Evolutionary conservation across 352 stramenopile genomes (phyloP).

Genomic region (Globisporangium echinulatum): DNA sequence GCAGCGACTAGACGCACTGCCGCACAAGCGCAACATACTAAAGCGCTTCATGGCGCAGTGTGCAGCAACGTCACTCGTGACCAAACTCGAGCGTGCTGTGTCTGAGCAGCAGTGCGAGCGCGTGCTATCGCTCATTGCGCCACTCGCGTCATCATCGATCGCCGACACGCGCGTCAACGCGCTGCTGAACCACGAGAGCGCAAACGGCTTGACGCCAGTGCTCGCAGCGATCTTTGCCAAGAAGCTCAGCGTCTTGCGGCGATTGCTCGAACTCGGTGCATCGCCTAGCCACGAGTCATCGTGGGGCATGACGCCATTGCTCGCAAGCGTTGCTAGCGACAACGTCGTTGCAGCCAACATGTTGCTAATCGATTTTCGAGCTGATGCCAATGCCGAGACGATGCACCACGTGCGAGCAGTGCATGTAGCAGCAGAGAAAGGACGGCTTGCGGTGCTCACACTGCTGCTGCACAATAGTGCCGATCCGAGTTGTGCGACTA

Average conservation of each 20-base stretch:
- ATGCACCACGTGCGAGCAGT: conserved; percentile 25
- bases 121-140: conserved; percentile 36
- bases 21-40: conserved; percentile 24
- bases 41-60: conserved; percentile 26
- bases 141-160: neutral
- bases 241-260: conserved; percentile 28
- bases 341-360: conserved; percentile 41
- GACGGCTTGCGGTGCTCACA: conserved; percentile 25
- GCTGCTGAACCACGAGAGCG: conserved; percentile 46
- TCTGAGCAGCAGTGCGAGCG: conserved; percentile 30
- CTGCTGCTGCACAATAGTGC: conserved; percentile 31
- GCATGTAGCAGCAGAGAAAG: conserved; percentile 48
- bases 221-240: conserved; percentile 37
- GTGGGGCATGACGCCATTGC: conserved; percentile 41
- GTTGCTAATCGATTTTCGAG: conserved; percentile 41
- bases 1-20: conserved; percentile 36
- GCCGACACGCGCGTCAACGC: neutral
- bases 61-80: conserved; percentile 18
- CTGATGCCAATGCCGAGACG: conserved; percentile 30
- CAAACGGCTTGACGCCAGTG: conserved; percentile 45
- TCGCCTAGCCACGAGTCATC: conserved; percentile 35
- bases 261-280: conserved; percentile 41
- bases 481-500: conserved; percentile 26
- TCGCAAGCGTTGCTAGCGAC: conserved; percentile 36
- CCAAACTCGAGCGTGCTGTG: conserved; percentile 45